A percentile compares a stretch with the other conserved stretches of the same genome.
Evolutionary conservation across 345 rosid species (phyloP).

Genomic region (Rubroshorea leprosula): DNA sequence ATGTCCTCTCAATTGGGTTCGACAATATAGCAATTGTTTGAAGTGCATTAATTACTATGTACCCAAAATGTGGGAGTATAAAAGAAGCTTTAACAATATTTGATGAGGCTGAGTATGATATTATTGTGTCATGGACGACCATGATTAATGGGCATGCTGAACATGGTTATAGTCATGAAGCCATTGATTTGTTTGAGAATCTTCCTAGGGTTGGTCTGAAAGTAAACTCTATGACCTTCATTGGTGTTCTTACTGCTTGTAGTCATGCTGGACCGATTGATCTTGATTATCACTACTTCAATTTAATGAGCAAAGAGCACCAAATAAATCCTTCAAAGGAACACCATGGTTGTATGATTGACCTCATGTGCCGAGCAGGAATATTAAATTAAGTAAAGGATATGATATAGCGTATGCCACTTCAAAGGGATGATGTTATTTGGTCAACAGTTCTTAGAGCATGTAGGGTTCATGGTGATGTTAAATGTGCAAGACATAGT

Average conservation of each 20-base stretch:
- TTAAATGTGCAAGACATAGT: conserved; percentile 34
- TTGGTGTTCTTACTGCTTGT: conserved; percentile 40
- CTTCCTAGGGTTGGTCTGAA: conserved; percentile 36
- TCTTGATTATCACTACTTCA: too few species aligned
- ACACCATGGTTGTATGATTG: conserved; percentile 60
- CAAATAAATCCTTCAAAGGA: conserved; percentile 35
- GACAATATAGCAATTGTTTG: too few species aligned
- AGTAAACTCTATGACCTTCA: conserved; percentile 36
- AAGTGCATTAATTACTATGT: too few species aligned
- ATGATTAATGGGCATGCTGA: conserved; percentile 38
- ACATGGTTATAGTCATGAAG: conserved; percentile 2
- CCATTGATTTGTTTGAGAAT: conserved; percentile 37
- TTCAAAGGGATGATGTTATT: conserved; percentile 46
- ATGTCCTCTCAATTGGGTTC: too few species aligned
- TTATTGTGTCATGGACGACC: conserved; percentile 51
- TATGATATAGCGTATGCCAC: conserved; percentile 39
- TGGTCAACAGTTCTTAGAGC: conserved; percentile 49
- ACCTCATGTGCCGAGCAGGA: conserved; percentile 53
- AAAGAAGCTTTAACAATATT: too few species aligned
- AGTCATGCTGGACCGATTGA: conserved; percentile 43
- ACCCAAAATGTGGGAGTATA: conserved; percentile 33
- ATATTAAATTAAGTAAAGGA: conserved; percentile 34
- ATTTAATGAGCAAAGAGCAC: conserved; percentile 35
- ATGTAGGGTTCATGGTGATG: conserved; percentile 36
- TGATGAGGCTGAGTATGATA: conserved; percentile 35